Evolutionary conservation across 164 flowering plant species (phyloP).

Genomic region (grape (Vitis vinifera)): ASM3070453v1 NC_081821.1:10808001-10808500

Average conservation of each 20-base stretch:
- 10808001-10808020: neutral
- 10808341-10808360: neutral
- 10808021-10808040: neutral
- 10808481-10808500: too few relatives aligned
- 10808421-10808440: neutral
- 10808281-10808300: constrained; percentile 6
- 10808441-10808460: neutral
- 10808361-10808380: neutral
- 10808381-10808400: constrained; percentile 8
- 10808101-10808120: too few relatives aligned
- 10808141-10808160: neutral
- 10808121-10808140: too few relatives aligned
- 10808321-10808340: neutral
- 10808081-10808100: too few relatives aligned
- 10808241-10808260: constrained; percentile 21
- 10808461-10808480: neutral
- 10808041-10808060: neutral
- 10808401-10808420: neutral
- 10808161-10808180: neutral
- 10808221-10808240: constrained; percentile 3
- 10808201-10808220: neutral
- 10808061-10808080: too few relatives aligned
- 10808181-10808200: constrained; percentile 10
- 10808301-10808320: constrained; percentile 7
- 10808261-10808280: constrained; percentile 25